These are phyloP conservation scores for Dimargaris cristalligena DNA, from an alignment of 192 early-diverging fungal species.

Conservation along the genomic window DNA sequence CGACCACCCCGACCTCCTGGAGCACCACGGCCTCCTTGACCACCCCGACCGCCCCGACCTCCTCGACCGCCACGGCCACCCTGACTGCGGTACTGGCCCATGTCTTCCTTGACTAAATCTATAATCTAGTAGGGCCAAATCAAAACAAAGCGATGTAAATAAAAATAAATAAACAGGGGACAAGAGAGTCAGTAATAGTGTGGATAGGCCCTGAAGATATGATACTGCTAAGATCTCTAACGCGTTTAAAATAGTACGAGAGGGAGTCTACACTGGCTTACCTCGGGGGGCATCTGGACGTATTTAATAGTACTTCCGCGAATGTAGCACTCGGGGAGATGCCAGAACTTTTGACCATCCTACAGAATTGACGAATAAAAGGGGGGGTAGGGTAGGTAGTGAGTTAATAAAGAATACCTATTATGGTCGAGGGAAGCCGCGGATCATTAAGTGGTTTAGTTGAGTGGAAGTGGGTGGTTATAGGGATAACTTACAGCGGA, in stretches of 20 bases:
- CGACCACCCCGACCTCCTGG: slow-evolving; percentile 32
- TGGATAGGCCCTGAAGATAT: neutral
- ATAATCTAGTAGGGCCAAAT: slow-evolving; percentile 34
- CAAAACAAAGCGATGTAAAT: slow-evolving; percentile 1
- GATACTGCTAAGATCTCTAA: neutral
- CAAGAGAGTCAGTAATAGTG: neutral
- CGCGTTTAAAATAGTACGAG: neutral
- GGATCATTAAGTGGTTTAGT: too few relatives aligned
- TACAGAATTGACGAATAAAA: too few relatives aligned
- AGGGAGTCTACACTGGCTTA: slow-evolving; percentile 14
- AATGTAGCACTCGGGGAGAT: slow-evolving; percentile 81
- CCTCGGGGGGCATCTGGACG: slow-evolving; percentile 71
- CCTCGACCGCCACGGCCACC: slow-evolving; percentile 27
- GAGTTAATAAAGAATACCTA: too few relatives aligned
- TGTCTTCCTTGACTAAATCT: slow-evolving; percentile 80
- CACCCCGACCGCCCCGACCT: slow-evolving; percentile 23
- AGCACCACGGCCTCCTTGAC: slow-evolving; percentile 27
- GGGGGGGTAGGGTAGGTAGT: too few relatives aligned
- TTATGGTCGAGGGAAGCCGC: too few relatives aligned
- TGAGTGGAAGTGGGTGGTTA: neutral
- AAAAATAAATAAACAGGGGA: neutral
- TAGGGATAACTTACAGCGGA: slow-evolving; percentile 37
- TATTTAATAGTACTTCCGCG: slow-evolving; percentile 82
- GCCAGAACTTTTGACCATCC: slow-evolving; percentile 89
- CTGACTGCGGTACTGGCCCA: too few relatives aligned